Conservation (phyloP, 2,329 filamentous ascomycete genomes). For the Ophiobolus disseminans region DNA sequence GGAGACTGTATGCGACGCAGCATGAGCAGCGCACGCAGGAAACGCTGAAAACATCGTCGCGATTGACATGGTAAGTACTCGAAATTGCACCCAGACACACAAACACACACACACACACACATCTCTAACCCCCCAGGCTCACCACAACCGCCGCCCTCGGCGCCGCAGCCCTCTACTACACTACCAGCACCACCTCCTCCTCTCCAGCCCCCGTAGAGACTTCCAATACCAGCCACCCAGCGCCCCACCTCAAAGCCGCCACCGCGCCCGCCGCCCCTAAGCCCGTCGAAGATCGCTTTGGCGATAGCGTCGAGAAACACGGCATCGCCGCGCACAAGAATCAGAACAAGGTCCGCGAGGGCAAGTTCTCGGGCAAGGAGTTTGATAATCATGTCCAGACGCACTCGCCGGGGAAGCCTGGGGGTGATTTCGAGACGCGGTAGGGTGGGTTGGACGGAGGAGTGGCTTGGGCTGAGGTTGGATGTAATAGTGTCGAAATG, state of each 20-base stretch:
- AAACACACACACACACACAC: too few species aligned
- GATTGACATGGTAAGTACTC: conserved; percentile 24
- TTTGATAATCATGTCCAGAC: conserved; percentile 37
- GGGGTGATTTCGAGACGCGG: too few species aligned
- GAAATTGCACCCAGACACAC: conserved; percentile 4
- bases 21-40: conserved; percentile 27
- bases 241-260: too few species aligned
- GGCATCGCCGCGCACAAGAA: conserved; percentile 36
- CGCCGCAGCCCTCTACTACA: conserved; percentile 25
- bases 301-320: conserved; percentile 32
- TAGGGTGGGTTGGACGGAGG: too few species aligned
- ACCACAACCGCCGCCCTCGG: conserved; percentile 24
- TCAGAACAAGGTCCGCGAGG: conserved; percentile 27
- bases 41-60: conserved; percentile 23
- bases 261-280: too few species aligned
- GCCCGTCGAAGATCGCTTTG: conserved; percentile 34
- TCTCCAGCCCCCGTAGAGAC: too few species aligned
- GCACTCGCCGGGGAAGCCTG: too few species aligned
- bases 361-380: conserved; percentile 31
- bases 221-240: too few species aligned
- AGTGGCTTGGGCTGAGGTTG: too few species aligned
- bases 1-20: conserved; percentile 25
- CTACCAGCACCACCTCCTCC: conserved; percentile 9
- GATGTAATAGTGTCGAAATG: too few species aligned
- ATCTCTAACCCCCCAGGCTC: conserved; percentile 17